phyloP scores from a whole-genome alignment of 2,329 filamentous ascomycete species.

The Trichoderma aggressivum region DNA sequence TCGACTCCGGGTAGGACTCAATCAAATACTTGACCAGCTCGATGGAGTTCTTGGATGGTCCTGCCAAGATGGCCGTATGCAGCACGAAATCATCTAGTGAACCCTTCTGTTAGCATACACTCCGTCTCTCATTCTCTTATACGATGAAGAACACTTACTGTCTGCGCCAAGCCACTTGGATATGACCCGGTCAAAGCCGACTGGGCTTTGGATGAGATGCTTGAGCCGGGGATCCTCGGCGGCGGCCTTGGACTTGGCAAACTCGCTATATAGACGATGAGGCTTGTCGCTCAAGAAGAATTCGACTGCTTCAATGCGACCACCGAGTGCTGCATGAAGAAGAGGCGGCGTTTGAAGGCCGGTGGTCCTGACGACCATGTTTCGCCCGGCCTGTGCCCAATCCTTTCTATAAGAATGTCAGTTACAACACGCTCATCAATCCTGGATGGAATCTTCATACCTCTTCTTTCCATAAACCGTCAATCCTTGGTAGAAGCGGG shows the following conservation, averaged over 20 bases:
- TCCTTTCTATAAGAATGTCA: conserved; percentile 45
- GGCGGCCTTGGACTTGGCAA: conserved; percentile 56
- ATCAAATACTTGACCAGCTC: conserved; percentile 64
- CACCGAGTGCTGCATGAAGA: conserved; percentile 53
- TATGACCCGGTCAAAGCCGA: conserved; percentile 63
- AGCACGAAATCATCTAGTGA: conserved; percentile 57
- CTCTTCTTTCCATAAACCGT: conserved; percentile 71
- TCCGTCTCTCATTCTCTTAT: no score
- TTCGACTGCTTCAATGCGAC: conserved; percentile 65
- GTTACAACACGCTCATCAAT: background rate
- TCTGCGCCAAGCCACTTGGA: conserved; percentile 59
- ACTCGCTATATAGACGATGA: conserved; percentile 64
- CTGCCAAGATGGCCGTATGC: conserved; percentile 60
- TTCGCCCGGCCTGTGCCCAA: conserved; percentile 66
- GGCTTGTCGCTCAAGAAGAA: conserved; percentile 76
- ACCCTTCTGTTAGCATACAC: conserved; percentile 23
- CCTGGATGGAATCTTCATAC: conserved; percentile 27
- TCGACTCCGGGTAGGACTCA: conserved; percentile 52
- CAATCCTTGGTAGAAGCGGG: conserved; percentile 72
- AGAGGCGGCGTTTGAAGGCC: conserved; percentile 55
- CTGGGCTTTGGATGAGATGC: conserved; percentile 55
- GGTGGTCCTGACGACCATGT: conserved; percentile 37
- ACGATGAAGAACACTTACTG: conserved; percentile 43
- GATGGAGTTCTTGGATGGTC: conserved; percentile 39
- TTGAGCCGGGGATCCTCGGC: conserved; percentile 60